Conservation (phyloP, 2,329 filamentous ascomycete genomes). For the Chaetomiaceae sp. region DNA sequence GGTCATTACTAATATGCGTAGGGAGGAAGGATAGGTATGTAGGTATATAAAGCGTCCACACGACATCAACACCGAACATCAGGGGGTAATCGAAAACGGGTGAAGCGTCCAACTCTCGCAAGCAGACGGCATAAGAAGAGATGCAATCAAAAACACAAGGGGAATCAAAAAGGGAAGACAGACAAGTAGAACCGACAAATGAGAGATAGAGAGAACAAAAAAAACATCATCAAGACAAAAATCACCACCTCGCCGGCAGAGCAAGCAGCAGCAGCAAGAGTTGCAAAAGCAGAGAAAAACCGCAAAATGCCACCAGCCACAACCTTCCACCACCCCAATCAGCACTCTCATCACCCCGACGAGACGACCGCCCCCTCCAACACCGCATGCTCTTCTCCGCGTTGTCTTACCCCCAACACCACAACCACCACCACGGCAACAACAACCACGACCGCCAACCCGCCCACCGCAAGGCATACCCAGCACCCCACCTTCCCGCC, state of each 20-base stretch:
- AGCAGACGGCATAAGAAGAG: neutral
- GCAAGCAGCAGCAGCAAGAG: neutral
- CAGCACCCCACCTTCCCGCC: neutral
- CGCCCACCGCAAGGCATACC: neutral
- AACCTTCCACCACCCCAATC: neutral
- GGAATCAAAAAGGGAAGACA: slow-evolving; percentile 8
- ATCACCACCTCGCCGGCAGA: neutral
- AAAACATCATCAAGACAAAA: slow-evolving; percentile 1
- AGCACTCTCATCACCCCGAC: neutral
- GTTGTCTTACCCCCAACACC: no score
- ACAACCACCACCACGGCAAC: neutral
- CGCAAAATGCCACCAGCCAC: neutral
- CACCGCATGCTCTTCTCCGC: no score
- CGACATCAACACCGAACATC: neutral
- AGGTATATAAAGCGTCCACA: slow-evolving; percentile 4
- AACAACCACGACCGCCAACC: neutral
- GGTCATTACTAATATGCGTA: slow-evolving; percentile 1
- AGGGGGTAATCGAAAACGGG: slow-evolving; percentile 1
- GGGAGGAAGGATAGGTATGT: neutral
- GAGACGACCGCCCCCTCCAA: neutral
- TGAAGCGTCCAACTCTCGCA: no score
- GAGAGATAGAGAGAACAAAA: neutral
- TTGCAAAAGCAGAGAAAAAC: neutral
- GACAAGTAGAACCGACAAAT: neutral
- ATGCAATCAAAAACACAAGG: slow-evolving; percentile 3